Conservation (phyloP, 345 rosid genomes). For the Gossypium herbaceum region DNA sequence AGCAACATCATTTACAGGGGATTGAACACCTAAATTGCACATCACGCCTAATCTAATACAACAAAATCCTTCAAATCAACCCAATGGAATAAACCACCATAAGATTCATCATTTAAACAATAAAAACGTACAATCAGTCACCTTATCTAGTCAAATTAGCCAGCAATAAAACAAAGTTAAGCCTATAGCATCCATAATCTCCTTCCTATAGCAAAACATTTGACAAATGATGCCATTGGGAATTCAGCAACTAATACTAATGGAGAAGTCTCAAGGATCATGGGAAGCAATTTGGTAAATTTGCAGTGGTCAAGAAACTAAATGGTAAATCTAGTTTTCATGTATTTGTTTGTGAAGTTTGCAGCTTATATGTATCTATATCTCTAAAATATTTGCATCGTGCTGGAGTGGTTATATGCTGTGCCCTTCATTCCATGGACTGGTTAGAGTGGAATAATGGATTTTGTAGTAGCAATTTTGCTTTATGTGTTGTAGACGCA, state of each 20-base stretch:
- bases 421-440: not conserved
- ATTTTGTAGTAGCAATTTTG: not conserved
- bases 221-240: too few species aligned
- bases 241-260: not conserved
- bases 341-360: constrained; percentile 3
- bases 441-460: not conserved
- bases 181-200: not conserved
- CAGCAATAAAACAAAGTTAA: not conserved
- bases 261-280: constrained; percentile 9
- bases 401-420: not conserved
- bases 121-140: too few species aligned
- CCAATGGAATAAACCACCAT: too few species aligned
- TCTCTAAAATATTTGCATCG: not conserved
- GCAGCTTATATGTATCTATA: not conserved
- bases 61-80: too few species aligned
- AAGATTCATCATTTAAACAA: too few species aligned
- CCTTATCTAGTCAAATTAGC: too few species aligned
- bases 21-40: too few species aligned
- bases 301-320: not conserved
- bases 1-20: too few species aligned
- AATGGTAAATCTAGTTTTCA: not conserved
- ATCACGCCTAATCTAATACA: too few species aligned
- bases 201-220: too few species aligned
- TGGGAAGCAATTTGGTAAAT: not conserved
- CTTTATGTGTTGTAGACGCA: not conserved